Evolutionary conservation across 306 rosid species (phyloP), one percentile per base, ranked within the genome.

Genomic region (Oemleria cerasiformis): DNA sequence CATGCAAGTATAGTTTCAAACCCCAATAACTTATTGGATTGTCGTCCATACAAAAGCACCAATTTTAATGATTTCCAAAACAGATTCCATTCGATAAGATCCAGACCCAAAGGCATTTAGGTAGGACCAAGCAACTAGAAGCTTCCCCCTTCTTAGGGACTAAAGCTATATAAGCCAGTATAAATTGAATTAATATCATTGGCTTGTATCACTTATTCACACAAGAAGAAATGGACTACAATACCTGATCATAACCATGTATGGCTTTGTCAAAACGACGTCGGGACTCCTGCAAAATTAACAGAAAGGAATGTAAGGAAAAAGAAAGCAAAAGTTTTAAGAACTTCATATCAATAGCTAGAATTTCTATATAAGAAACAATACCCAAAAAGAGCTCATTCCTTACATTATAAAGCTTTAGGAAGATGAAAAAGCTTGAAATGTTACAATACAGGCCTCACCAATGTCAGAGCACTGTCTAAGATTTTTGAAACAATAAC

Each of bases 161-260:
- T 8, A 20, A 0, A 51, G 49, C 39, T 34, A 47, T 17, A 49
- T 15, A 34, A 50, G 17, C n/a, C 20, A 13, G 13, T 61, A 61
- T 61, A 38, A 12, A 38, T 9, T 1, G 21, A 67, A 67, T 50
- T 50, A 69, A 54, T 34, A 54, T 40, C 51, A 69, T 39, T 5
- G 16, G 41, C 17, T 4, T 4, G 20, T 12, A n/a, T 38, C 34
- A 63, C 70, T 16, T 51, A 55, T 11, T 44, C 36, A 25, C 8
- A 62, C 58, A n/a, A 55, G 53, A 34, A 62, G 7, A 20, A 55
- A 61, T 42, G 65, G 69, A 64, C 72, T 78, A 63, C 41, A 55
- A 45, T 83, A 94, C 99, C 99, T 94, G 99, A 82, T 94, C 99
- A 78, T 94, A 94, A 43, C 84, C 86, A 49, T 91, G 86, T 73